These are phyloP conservation scores for Aureobasidium vineae DNA, from an alignment of 2,329 filamentous ascomycete genomes.

Conservation along the genomic window DNA sequence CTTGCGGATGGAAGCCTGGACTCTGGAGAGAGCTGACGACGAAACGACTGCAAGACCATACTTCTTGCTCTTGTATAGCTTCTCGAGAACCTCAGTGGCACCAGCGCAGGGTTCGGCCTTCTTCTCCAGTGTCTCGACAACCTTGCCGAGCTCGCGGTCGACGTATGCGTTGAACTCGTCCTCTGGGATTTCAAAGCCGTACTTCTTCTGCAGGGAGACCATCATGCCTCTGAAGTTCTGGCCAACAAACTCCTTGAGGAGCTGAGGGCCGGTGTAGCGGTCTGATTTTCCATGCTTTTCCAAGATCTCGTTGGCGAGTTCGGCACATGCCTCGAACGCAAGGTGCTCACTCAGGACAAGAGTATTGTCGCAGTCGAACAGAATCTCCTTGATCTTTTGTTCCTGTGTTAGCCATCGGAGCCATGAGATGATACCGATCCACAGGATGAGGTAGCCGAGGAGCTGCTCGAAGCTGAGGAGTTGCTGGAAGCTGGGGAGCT, in stretches of 20 bases:
- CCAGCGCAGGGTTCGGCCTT: conserved; percentile 43
- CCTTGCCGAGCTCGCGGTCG: conserved; percentile 72
- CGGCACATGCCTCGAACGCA: conserved; percentile 87
- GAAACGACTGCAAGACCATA: conserved; percentile 69
- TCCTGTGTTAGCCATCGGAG: conserved; percentile 5
- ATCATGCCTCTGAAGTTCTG: conserved; percentile 96
- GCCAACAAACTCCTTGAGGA: conserved; percentile 85
- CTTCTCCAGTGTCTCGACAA: conserved; percentile 74
- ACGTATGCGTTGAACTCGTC: conserved; percentile 74
- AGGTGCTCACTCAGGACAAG: conserved; percentile 88
- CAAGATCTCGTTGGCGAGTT: conserved; percentile 84
- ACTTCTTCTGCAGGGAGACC: conserved; percentile 68
- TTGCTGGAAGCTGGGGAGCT: conserved; percentile 12
- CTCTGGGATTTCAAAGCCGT: conserved; percentile 66
- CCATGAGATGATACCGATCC: neutral
- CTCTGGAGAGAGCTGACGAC: conserved; percentile 73
- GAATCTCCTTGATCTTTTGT: conserved; percentile 48
- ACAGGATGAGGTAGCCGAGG: conserved; percentile 15
- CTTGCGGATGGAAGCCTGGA: conserved; percentile 74
- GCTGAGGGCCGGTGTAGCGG: conserved; percentile 72
- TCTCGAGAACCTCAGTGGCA: conserved; percentile 56
- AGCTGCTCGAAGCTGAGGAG: conserved; percentile 6
- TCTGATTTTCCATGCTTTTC: conserved; percentile 61
- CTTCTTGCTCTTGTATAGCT: conserved; percentile 59
- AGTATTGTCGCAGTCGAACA: conserved; percentile 73